Percentiles rank a stretch among this genome's conserved stretches.
These are phyloP conservation scores for Pulveroboletus sp. DNA, from an alignment of 1,284 basidiomycete species.

Conservation along the genomic window DNA sequence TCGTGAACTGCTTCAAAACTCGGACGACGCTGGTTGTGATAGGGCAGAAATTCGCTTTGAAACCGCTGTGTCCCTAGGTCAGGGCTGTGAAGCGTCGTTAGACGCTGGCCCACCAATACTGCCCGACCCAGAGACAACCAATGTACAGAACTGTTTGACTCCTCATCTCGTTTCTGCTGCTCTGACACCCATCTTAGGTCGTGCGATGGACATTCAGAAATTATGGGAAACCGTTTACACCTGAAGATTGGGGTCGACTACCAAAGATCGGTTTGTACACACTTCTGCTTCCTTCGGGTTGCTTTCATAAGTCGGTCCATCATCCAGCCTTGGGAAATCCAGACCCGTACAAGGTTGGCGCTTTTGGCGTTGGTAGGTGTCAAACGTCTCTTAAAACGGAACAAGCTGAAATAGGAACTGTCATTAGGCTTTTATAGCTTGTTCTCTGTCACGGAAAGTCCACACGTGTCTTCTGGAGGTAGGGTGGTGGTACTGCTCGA, in stretches of 20 bases:
- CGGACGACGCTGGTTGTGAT: not conserved
- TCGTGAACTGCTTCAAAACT: conserved; percentile 5
- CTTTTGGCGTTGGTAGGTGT: conserved; percentile 13
- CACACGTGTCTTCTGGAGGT: conserved; percentile 11
- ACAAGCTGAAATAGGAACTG: not conserved
- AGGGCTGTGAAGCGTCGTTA: not conserved
- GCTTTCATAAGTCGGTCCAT: not conserved
- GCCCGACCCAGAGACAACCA: not conserved
- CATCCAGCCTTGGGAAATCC: conserved; percentile 1
- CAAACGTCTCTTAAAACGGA: not conserved
- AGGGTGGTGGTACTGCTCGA: not conserved
- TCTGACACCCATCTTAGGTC: not conserved
- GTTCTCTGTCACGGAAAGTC: conserved; percentile 12
- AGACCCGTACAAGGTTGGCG: conserved; percentile 4
- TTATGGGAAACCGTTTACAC: not conserved
- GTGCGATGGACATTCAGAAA: conserved; percentile 1
- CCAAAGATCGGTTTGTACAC: conserved; percentile 2
- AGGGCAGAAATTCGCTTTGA: not conserved
- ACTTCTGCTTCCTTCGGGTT: too few species aligned
- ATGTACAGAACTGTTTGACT: not conserved
- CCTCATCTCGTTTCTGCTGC: not conserved
- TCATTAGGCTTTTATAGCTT: conserved; percentile 12
- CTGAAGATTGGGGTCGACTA: not conserved
- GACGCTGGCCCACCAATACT: too few species aligned
- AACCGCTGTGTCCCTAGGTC: not conserved